Conservation (phyloP, 2,329 filamentous ascomycete species). For the Trichoderma koningii region DNA sequence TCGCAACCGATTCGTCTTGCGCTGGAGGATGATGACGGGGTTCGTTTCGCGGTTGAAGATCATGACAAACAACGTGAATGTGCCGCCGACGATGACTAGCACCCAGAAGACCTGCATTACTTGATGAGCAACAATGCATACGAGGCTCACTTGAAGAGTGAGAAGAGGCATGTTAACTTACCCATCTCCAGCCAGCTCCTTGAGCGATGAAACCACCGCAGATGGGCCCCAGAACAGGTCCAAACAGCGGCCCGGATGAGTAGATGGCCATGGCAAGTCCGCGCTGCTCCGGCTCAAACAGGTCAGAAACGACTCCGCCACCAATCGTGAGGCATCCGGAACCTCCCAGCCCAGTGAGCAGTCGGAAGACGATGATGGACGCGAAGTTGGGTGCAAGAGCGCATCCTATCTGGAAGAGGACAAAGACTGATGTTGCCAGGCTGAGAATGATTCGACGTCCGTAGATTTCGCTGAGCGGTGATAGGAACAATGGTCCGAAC, state of each 20-base stretch:
- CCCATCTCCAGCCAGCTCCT: conserved; percentile 55
- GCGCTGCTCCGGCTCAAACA: conserved; percentile 52
- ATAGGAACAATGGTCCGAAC: conserved; percentile 56
- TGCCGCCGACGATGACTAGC: conserved; percentile 45
- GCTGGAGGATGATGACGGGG: conserved; percentile 51
- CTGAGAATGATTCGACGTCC: conserved; percentile 61
- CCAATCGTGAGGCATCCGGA: conserved; percentile 57
- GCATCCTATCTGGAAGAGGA: conserved; percentile 64
- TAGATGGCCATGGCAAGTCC: conserved; percentile 54
- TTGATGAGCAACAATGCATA: neutral
- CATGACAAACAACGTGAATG: conserved; percentile 34
- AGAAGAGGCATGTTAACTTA: conserved; percentile 26
- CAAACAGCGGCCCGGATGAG: conserved; percentile 60
- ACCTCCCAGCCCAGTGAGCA: conserved; percentile 61
- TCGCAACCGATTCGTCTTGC: conserved; percentile 50
- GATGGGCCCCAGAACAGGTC: conserved; percentile 52
- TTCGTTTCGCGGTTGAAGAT: conserved; percentile 45
- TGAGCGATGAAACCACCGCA: conserved; percentile 53
- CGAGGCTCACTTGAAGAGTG: neutral
- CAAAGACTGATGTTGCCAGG: conserved; percentile 60
- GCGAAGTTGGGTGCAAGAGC: conserved; percentile 58
- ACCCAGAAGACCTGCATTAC: conserved; percentile 42
- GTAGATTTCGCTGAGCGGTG: conserved; percentile 65
- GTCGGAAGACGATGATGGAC: conserved; percentile 60
- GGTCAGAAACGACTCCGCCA: conserved; percentile 57